These are phyloP conservation scores for Colletotrichum musae DNA, from an alignment of 2,329 filamentous ascomycete genomes.

Conservation along the genomic window DNA sequence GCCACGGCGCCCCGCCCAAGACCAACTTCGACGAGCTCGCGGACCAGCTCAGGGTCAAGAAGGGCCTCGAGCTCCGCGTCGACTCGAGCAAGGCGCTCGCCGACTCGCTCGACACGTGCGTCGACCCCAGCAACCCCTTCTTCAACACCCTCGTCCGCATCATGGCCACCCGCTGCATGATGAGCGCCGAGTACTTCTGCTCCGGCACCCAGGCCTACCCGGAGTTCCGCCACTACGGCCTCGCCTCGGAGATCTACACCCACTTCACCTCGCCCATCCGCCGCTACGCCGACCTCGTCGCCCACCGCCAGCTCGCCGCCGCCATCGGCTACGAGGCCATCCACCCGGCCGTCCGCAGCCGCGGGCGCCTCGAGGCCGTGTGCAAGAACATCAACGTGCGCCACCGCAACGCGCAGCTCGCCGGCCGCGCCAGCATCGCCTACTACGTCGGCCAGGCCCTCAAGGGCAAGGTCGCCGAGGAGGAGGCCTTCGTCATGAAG, in stretches of 20 bases:
- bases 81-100: slow-evolving; percentile 95
- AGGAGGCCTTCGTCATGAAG: slow-evolving; percentile 96
- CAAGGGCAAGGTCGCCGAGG: slow-evolving; percentile 80
- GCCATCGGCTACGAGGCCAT: slow-evolving; percentile 93
- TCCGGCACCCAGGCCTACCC: slow-evolving; percentile 92
- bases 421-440: slow-evolving; percentile 92
- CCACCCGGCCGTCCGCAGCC: slow-evolving; percentile 85
- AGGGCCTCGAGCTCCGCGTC: slow-evolving; percentile 82
- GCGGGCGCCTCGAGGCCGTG: slow-evolving; percentile 89
- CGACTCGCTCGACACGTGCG: slow-evolving; percentile 88
- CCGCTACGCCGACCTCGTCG: slow-evolving; percentile 96
- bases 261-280: slow-evolving; percentile 98
- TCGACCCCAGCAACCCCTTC: slow-evolving; percentile 86
- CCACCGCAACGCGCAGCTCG: slow-evolving; percentile 96
- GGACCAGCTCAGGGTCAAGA: slow-evolving; percentile 91
- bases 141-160: slow-evolving; percentile 99
- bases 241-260: slow-evolving; percentile 97
- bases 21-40: slow-evolving; percentile 96
- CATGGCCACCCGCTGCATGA: slow-evolving; percentile 98
- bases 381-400: slow-evolving; percentile 99
- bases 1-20: slow-evolving; percentile 92
- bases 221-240: slow-evolving; percentile 96
- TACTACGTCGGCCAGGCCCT: slow-evolving; percentile 99
- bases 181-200: slow-evolving; percentile 98
- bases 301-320: slow-evolving; percentile 93